phyloP scores from a whole-genome alignment of 2,329 filamentous ascomycete genomes.

The Fusarium compactum region DNA sequence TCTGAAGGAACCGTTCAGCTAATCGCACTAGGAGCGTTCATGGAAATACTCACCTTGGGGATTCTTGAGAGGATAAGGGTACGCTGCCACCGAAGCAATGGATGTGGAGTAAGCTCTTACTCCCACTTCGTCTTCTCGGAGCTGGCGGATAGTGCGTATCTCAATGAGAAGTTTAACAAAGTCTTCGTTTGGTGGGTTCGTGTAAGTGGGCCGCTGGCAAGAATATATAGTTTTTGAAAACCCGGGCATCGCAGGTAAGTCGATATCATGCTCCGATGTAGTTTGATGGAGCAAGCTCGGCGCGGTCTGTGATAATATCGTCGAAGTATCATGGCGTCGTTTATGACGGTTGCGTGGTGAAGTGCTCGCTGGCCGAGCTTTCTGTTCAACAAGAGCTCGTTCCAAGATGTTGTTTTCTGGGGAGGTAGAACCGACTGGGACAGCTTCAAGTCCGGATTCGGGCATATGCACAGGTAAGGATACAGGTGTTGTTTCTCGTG shows the following conservation, averaged over 20 bases:
- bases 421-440: slow-evolving; percentile 14
- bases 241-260: slow-evolving; percentile 74
- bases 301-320: slow-evolving; percentile 37
- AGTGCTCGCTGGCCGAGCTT: slow-evolving; percentile 2
- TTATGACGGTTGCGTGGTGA: slow-evolving; percentile 25
- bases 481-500: slow-evolving; percentile 1
- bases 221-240: slow-evolving; percentile 75
- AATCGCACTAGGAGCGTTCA: neutral
- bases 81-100: slow-evolving; percentile 86
- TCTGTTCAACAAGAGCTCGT: slow-evolving; percentile 38
- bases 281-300: slow-evolving; percentile 71
- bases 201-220: slow-evolving; percentile 81
- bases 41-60: slow-evolving; percentile 54
- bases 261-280: slow-evolving; percentile 81
- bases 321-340: slow-evolving; percentile 14
- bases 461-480: neutral
- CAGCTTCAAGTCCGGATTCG: neutral
- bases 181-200: slow-evolving; percentile 75
- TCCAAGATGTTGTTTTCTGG: slow-evolving; percentile 37
- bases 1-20: slow-evolving; percentile 51
- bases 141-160: slow-evolving; percentile 76
- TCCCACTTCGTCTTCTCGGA: slow-evolving; percentile 82
- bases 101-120: slow-evolving; percentile 88
- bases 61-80: slow-evolving; percentile 68
- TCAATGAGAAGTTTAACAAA: slow-evolving; percentile 82